Conservation (phyloP, 345 rosid genomes). For the Anastatica hierochuntica region DNA sequence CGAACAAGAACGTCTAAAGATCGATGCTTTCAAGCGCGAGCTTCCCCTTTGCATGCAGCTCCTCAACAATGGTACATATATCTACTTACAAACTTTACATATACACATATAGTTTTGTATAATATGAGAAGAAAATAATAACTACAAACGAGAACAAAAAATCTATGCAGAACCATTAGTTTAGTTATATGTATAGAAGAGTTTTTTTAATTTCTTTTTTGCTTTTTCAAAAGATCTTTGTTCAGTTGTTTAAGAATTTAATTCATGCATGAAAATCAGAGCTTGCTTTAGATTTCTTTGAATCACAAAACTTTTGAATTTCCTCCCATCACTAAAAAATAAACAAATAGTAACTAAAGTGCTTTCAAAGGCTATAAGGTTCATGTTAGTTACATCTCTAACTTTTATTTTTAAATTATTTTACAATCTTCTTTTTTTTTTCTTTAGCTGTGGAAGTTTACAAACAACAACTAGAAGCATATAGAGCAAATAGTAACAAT, state of each 20-base stretch:
- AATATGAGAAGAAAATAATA: not conserved
- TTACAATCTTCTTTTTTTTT: constrained; percentile 6
- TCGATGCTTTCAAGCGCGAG: constrained; percentile 97
- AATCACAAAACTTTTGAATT: constrained; percentile 21
- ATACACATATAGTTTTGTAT: not conserved
- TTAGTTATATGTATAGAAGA: not conserved
- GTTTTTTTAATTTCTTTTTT: constrained; percentile 16
- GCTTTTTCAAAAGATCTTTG: constrained; percentile 21
- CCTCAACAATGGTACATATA: constrained; percentile 64
- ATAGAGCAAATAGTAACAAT: constrained; percentile 32
- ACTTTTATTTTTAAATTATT: constrained; percentile 3
- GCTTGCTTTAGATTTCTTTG: constrained; percentile 26
- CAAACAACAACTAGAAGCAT: constrained; percentile 68
- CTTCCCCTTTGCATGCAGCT: constrained; percentile 99
- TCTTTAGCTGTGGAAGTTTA: constrained; percentile 76
- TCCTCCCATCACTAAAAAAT: constrained; percentile 19
- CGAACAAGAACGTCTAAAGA: constrained; percentile 90
- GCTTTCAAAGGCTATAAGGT: constrained; percentile 11
- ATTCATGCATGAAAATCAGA: constrained; percentile 27
- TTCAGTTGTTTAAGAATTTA: constrained; percentile 18
- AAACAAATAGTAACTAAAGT: constrained; percentile 14
- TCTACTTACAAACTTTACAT: not conserved
- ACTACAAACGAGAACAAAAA: not conserved
- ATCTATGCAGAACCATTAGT: constrained; percentile 2
- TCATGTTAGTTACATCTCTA: constrained; percentile 18